Evolutionary conservation across 805 yeast species (phyloP).

Genomic region (Starmerella stigmatis): DNA sequence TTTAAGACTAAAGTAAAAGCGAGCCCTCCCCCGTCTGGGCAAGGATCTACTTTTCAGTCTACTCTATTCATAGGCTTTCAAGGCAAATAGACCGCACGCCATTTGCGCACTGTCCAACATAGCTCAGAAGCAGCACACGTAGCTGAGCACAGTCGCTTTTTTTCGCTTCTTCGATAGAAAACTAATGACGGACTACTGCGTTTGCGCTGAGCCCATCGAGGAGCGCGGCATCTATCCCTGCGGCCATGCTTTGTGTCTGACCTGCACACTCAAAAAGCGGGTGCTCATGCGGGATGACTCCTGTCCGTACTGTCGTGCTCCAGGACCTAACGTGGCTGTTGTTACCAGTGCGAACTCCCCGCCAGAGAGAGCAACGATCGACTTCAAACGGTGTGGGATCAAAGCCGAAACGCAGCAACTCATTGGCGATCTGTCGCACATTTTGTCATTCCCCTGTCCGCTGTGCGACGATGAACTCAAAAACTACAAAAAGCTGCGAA

Average conservation of each 20-base stretch:
- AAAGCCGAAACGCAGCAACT: constrained; percentile 28
- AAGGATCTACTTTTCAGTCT: background rate
- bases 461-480: constrained; percentile 31
- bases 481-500: constrained; percentile 42
- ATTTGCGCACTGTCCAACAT: no score
- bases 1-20: no score
- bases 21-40: background rate
- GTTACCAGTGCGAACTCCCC: constrained; percentile 37
- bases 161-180: no score
- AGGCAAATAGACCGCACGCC: no score
- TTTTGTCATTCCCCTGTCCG: constrained; percentile 34
- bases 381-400: constrained; percentile 15
- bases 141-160: no score
- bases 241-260: constrained; percentile 72
- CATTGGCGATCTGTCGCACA: constrained; percentile 44
- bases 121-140: background rate
- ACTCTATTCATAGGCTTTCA: no score
- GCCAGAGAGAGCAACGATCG: constrained; percentile 33
- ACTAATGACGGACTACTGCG: constrained; percentile 47
- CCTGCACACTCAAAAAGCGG: constrained; percentile 72
- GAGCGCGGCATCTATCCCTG: constrained; percentile 70
- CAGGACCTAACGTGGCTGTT: constrained; percentile 42
- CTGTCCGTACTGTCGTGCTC: constrained; percentile 80
- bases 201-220: constrained; percentile 68
- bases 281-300: constrained; percentile 61